Percentiles rank a stretch among this genome's conserved stretches.
Evolutionary conservation across 805 yeast genomes (phyloP).

Genomic region (Candida argentea): DNA sequence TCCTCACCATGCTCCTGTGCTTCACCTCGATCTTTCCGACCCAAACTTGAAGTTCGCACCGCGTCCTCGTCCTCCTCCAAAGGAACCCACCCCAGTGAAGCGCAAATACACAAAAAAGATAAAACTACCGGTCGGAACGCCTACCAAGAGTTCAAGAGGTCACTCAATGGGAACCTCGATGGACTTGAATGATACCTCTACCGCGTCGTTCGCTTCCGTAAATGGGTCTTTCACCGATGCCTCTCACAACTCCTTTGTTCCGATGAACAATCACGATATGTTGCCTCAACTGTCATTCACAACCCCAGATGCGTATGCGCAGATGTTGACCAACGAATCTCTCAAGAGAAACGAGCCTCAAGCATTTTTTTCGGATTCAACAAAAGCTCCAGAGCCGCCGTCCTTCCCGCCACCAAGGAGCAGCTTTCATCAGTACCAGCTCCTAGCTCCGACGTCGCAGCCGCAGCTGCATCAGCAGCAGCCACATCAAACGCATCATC

Average conservation of each 20-base stretch:
- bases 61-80: slow-evolving; percentile 22
- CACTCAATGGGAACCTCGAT: not conserved
- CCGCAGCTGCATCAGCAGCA: slow-evolving; percentile 19
- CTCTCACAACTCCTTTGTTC: slow-evolving; percentile 3
- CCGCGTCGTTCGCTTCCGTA: too few species aligned
- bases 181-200: slow-evolving; percentile 3
- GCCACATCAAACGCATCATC: slow-evolving; percentile 14
- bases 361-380: too few species aligned
- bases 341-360: too few species aligned
- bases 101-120: slow-evolving; percentile 37
- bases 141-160: slow-evolving; percentile 41
- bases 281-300: too few species aligned
- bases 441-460: too few species aligned
- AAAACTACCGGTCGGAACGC: slow-evolving; percentile 50
- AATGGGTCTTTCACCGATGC: too few species aligned
- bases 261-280: too few species aligned
- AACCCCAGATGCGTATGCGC: too few species aligned
- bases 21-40: slow-evolving; percentile 26
- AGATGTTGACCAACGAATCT: too few species aligned
- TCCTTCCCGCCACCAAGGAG: too few species aligned
- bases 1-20: slow-evolving; percentile 31
- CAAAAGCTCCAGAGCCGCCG: too few species aligned
- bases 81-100: slow-evolving; percentile 32
- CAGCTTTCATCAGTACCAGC: too few species aligned
- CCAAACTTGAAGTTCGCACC: slow-evolving; percentile 26